Conservation (phyloP, 2,329 filamentous ascomycete species). For the Colletotrichum liriopes region DNA sequence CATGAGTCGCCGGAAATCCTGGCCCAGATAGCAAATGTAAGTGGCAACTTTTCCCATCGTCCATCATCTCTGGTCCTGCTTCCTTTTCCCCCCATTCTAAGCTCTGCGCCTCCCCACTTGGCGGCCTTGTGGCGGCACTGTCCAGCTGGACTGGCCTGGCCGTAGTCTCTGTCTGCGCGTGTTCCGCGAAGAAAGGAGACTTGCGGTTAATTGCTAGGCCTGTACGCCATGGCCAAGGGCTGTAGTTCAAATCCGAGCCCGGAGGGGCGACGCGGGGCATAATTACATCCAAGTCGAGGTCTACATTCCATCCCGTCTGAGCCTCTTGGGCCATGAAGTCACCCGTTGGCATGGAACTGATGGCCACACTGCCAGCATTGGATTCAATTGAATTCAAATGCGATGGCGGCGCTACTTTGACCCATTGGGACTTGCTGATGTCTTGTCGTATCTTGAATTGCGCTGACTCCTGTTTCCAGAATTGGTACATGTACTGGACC, state of each 20-base stretch:
- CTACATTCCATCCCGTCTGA: constrained; percentile 19
- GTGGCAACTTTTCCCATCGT: constrained; percentile 53
- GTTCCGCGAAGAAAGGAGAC: constrained; percentile 15
- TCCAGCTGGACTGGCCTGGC: constrained; percentile 24
- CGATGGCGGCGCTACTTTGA: constrained; percentile 14
- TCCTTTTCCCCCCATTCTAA: constrained; percentile 27
- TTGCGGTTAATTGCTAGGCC: neutral
- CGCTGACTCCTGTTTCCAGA: constrained; percentile 67
- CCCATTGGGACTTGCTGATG: constrained; percentile 18
- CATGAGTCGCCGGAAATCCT: constrained; percentile 93
- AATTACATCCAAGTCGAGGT: neutral
- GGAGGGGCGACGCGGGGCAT: constrained; percentile 15
- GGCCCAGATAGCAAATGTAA: constrained; percentile 84
- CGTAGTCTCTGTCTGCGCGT: constrained; percentile 18
- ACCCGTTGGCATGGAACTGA: constrained; percentile 10
- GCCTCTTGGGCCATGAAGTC: constrained; percentile 25
- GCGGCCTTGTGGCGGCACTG: constrained; percentile 3
- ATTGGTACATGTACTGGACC: constrained; percentile 99
- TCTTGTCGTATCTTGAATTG: constrained; percentile 12
- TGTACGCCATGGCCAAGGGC: constrained; percentile 1
- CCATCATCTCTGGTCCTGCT: constrained; percentile 16
- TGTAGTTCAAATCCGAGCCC: constrained; percentile 10
- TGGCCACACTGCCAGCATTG: constrained; percentile 4
- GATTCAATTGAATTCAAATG: neutral
- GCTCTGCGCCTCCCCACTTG: constrained; percentile 17